Percentiles rank a stretch among this genome's conserved stretches.
phyloP scores from a whole-genome alignment of 176 grass and related monocot genomes.

The Cenchrus americanus region DNA sequence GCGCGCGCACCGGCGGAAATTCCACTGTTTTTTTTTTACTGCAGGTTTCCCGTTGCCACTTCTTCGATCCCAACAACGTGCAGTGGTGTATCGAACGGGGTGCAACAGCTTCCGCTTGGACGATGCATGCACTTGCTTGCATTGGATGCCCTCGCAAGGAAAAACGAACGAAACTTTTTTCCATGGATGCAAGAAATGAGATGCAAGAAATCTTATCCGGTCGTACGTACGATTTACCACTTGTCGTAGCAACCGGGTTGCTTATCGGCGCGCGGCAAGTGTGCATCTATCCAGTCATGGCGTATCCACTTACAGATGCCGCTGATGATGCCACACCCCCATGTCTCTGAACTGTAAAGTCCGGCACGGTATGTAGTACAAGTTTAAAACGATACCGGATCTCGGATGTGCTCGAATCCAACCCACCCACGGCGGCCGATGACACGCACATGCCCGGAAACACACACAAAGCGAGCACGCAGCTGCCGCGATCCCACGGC shows the following conservation, averaged over 20 bases:
- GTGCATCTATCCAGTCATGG: neutral
- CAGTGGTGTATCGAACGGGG: too few species aligned
- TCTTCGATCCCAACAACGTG: neutral
- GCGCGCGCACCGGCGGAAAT: neutral
- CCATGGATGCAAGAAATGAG: neutral
- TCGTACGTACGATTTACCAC: neutral
- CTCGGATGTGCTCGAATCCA: slow-evolving; percentile 38
- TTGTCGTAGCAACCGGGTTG: neutral
- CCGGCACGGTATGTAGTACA: neutral
- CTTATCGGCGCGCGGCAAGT: slow-evolving; percentile 9
- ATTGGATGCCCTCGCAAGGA: neutral
- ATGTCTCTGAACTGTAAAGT: slow-evolving; percentile 39
- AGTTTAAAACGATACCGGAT: neutral
- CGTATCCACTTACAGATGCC: neutral
- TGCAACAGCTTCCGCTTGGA: neutral
- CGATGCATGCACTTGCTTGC: neutral
- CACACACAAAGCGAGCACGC: neutral
- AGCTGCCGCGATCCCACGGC: neutral
- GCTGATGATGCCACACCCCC: neutral
- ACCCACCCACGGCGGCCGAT: slow-evolving; percentile 2
- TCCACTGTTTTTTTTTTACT: neutral
- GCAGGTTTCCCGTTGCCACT: neutral
- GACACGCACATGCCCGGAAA: slow-evolving; percentile 14
- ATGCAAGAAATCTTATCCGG: neutral
- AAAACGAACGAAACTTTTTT: neutral